Conservation (phyloP, 768 basidiomycete species). For the Dioszegia crocea region DNA sequence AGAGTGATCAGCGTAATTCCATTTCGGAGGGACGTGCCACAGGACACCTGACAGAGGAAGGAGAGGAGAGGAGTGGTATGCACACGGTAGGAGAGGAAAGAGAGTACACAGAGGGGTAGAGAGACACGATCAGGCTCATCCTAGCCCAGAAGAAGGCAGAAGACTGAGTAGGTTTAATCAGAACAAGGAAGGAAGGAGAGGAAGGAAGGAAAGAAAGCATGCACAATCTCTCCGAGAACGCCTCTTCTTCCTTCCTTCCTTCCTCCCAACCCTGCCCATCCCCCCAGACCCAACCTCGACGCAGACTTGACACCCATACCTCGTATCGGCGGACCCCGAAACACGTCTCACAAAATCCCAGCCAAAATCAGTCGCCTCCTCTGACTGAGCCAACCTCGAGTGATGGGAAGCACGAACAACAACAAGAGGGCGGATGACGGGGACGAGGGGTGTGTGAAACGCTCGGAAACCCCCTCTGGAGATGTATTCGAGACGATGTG, state of each 20-base stretch:
- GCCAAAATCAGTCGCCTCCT: slow-evolving; percentile 8
- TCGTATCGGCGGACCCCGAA: neutral
- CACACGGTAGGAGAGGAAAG: no score
- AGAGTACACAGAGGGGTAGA: neutral
- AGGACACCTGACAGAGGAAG: neutral
- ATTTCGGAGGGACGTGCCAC: neutral
- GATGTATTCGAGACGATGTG: neutral
- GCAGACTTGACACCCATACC: neutral
- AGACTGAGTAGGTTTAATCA: neutral
- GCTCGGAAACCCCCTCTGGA: neutral
- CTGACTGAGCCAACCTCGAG: neutral
- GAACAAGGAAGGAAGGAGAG: slow-evolving; percentile 5
- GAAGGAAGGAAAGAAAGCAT: neutral
- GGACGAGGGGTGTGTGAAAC: neutral
- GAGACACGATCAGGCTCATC: neutral
- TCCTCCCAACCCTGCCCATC: neutral
- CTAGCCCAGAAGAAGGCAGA: neutral
- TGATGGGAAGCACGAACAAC: neutral
- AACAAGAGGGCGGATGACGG: neutral
- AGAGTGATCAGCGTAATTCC: neutral
- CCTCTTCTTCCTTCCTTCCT: neutral
- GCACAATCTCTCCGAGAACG: neutral
- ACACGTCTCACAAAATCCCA: neutral
- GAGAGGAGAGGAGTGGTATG: slow-evolving; percentile 3
- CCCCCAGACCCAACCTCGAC: neutral